Evolutionary conservation across 1,139 yeast species (phyloP), one percentile per base, ranked within the genome.

Genomic region (Saccharomycopsis phalli): DNA sequence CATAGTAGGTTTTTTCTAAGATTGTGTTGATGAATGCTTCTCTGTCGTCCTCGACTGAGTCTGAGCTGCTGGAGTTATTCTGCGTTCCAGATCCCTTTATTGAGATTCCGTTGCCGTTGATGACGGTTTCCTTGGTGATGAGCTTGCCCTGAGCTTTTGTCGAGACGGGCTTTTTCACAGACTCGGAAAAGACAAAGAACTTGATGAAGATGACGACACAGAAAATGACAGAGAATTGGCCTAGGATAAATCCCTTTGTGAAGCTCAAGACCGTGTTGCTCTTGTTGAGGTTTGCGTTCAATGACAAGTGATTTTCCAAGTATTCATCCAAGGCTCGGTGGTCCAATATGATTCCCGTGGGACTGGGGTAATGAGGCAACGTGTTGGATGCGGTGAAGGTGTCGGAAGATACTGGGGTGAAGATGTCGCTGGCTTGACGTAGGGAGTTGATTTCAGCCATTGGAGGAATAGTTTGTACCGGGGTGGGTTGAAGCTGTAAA

Each of bases 1-100:
- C 86, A 58, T 93, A 93, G 55, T 86, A 87, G 0, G 96, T 87
- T 54, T 87, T 88, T 50, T 88, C 96, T 39, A 91, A 64, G 22
- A 88, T 83, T 0, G 78, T 52, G 53, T 63, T 53, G 47, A 65
- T 53, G 4, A 34, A n/a, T 4, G 23, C 34, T 1, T 22, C 31
- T 20, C 23, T 29, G 11, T 36, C 43, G 23, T 23, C 39, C 11
- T 31, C 33, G n/a, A 22, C 36, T 4, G 31, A 23, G 11, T 30
- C 33, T n/a, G 28, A 17, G n/a, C 27, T 17, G 17, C 7, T 22
- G 13, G n/a, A 19, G 10, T 23, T 13, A 11, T 13, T 17, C 16
- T 19, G 25, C 13, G 25, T 11, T 8, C 17, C 23, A 5, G 23
- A 17, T 3, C 28, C 19, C 4, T 6, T 21, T n/a, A n/a, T n/a